A percentile compares a stretch with the other conserved stretches of the same genome.
Conservation (phyloP, 345 rosid genomes). For the Rhizophora mangle region DNA sequence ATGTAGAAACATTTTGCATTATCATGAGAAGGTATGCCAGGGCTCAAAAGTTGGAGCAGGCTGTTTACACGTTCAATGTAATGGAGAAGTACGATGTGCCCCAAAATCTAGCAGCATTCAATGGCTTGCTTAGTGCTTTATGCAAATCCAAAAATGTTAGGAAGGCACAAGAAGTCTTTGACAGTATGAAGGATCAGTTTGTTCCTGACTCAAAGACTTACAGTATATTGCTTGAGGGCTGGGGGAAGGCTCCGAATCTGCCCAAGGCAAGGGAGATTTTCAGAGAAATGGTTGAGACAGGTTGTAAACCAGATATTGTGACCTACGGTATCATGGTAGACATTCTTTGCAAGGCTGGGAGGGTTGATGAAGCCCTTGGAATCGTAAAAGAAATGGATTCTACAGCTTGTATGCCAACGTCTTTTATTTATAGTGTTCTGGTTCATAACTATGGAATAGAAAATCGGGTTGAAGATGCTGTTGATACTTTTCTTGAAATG, state of each 20-base stretch:
- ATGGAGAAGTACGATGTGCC: constrained; percentile 73
- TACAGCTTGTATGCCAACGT: constrained; percentile 49
- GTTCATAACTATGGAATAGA: constrained; percentile 77
- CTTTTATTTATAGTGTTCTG: constrained; percentile 78
- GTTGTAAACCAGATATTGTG: constrained; percentile 80
- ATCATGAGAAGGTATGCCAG: constrained; percentile 86
- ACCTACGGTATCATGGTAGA: constrained; percentile 86
- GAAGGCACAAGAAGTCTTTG: constrained; percentile 85
- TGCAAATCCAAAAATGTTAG: constrained; percentile 89
- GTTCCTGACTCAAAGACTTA: constrained; percentile 65
- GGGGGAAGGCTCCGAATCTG: constrained; percentile 87
- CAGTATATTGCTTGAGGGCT: constrained; percentile 82
- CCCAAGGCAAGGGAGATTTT: constrained; percentile 82
- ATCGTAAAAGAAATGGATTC: constrained; percentile 63
- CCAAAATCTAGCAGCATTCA: constrained; percentile 69
- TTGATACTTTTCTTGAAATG: constrained; percentile 74
- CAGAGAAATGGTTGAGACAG: constrained; percentile 58
- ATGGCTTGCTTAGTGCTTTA: constrained; percentile 74
- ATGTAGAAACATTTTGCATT: constrained; percentile 81
- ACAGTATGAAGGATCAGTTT: constrained; percentile 52
- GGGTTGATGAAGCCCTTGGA: constrained; percentile 82
- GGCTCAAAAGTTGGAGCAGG: constrained; percentile 75
- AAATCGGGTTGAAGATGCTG: constrained; percentile 75
- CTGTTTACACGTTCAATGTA: constrained; percentile 73
- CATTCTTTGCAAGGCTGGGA: constrained; percentile 79